phyloP scores from a whole-genome alignment of 2,329 filamentous ascomycete species.

The Arthroderma sp. region DNA sequence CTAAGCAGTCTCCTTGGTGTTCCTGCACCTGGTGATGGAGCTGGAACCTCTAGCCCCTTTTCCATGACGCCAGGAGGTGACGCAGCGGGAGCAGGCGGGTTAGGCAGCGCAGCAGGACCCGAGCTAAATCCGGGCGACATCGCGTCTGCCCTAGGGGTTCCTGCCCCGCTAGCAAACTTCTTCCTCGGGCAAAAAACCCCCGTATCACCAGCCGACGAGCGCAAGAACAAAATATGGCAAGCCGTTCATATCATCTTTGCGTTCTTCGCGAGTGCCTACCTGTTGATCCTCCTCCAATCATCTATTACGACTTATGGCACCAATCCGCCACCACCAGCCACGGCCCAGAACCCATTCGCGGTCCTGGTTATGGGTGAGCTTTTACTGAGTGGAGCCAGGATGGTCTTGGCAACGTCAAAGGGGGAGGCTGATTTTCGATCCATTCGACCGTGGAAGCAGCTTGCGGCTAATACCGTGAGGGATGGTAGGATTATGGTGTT shows the following conservation, averaged over 20 bases:
- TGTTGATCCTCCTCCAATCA: conserved; percentile 24
- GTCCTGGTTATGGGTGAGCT: conserved; percentile 36
- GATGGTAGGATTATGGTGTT: conserved; percentile 35
- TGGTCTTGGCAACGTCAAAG: conserved; percentile 19
- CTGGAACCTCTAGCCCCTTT: conserved; percentile 19
- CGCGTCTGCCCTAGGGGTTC: conserved; percentile 31
- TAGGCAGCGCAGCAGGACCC: conserved; percentile 4
- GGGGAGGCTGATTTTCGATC: conserved; percentile 10
- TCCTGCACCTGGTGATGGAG: conserved; percentile 8
- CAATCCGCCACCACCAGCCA: conserved; percentile 31
- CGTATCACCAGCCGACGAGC: conserved; percentile 24
- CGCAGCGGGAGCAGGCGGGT: conserved; percentile 9
- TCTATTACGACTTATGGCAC: conserved; percentile 17
- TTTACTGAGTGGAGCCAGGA: conserved; percentile 26
- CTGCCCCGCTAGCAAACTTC: conserved; percentile 27
- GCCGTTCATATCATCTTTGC: conserved; percentile 46
- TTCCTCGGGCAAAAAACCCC: conserved; percentile 24
- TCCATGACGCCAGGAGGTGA: conserved; percentile 12
- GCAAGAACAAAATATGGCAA: conserved; percentile 37
- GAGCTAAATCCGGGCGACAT: conserved; percentile 19
- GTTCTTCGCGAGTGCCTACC: conserved; percentile 42
- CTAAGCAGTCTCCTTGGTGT: conserved; percentile 22
- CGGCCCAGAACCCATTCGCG: conserved; percentile 31
- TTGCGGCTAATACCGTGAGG: conserved; percentile 26
- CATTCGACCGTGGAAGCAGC: conserved; percentile 22